These are phyloP conservation scores for Limnomonas spitsbergensis DNA, from an alignment of 139 green algal species.

Conservation along the genomic window DNA sequence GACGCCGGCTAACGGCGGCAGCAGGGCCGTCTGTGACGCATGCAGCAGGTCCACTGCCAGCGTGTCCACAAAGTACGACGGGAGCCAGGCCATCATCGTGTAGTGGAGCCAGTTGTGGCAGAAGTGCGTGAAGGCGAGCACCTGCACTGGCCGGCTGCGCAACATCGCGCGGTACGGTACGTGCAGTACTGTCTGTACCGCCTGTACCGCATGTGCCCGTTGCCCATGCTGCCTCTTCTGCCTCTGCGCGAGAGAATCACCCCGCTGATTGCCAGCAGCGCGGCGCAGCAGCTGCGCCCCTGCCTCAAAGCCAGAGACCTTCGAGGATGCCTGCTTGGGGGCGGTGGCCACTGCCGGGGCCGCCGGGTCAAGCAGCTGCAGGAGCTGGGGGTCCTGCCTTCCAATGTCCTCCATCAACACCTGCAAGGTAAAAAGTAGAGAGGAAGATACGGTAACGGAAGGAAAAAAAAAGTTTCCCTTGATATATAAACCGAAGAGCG, in stretches of 20 bases:
- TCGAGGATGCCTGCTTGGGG: too few relatives aligned
- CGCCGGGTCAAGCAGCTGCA: not conserved
- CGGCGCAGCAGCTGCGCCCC: too few relatives aligned
- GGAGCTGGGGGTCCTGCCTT: conserved; percentile 2
- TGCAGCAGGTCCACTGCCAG: conserved; percentile 75
- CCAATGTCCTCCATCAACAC: not conserved
- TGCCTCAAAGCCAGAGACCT: too few relatives aligned
- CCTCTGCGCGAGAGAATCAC: not conserved
- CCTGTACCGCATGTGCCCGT: conserved; percentile 63
- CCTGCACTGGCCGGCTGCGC: conserved; percentile 60
- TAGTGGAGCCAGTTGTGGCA: conserved; percentile 98
- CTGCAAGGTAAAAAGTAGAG: not conserved
- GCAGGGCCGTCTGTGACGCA: conserved; percentile 62
- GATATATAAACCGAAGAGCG: too few relatives aligned
- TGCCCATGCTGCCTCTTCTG: conserved; percentile 69
- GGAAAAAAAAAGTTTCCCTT: too few relatives aligned
- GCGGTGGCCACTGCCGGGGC: too few relatives aligned
- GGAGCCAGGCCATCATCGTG: conserved; percentile 95
- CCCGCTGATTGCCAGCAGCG: not conserved
- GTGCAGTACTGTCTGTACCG: conserved; percentile 8
- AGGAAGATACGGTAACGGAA: too few relatives aligned
- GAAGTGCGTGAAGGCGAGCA: conserved; percentile 91
- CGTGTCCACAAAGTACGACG: conserved; percentile 88
- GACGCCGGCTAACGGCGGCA: conserved; percentile 82
- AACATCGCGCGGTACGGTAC: conserved; percentile 89